A percentile compares a stretch with the other conserved stretches of the same genome.
Evolutionary conservation across 192 early-diverging fungal species (phyloP).

Genomic region (Rhizophagus sp.): DNA sequence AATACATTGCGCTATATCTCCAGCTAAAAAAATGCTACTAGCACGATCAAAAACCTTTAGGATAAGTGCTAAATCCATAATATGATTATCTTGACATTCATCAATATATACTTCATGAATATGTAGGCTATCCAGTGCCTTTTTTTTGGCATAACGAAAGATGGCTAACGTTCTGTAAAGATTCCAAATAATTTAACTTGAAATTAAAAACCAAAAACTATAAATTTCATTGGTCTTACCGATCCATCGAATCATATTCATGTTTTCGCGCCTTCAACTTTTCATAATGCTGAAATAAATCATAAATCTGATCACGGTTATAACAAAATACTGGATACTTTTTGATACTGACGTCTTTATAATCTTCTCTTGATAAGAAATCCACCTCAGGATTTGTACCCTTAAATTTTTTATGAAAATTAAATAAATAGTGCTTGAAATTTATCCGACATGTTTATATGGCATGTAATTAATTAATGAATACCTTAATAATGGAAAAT

Average conservation of each 20-base stretch:
- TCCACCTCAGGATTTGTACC: constrained; percentile 11
- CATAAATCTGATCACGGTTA: constrained; percentile 22
- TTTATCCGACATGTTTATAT: too few relatives aligned
- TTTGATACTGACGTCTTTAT: neutral
- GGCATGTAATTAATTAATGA: neutral
- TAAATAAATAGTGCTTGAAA: neutral
- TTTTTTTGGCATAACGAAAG: constrained; percentile 16
- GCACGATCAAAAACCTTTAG: constrained; percentile 5
- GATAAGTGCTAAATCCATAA: constrained; percentile 19
- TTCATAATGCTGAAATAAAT: constrained; percentile 22
- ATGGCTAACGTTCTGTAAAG: constrained; percentile 6
- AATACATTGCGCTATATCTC: constrained; percentile 28
- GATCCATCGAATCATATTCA: constrained; percentile 9
- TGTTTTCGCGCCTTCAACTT: neutral
- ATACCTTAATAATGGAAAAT: constrained; percentile 19
- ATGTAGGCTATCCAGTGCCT: neutral
- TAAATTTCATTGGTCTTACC: neutral
- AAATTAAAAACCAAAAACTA: neutral
- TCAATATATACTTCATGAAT: constrained; percentile 30
- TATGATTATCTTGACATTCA: constrained; percentile 25
- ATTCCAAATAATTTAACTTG: neutral
- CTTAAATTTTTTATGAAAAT: neutral
- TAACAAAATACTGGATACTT: constrained; percentile 1
- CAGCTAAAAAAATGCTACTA: constrained; percentile 12
- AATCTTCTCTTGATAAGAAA: constrained; percentile 21